Conservation (phyloP, 202 grass and related monocot species). For the Alloteropsis angusta region DNA sequence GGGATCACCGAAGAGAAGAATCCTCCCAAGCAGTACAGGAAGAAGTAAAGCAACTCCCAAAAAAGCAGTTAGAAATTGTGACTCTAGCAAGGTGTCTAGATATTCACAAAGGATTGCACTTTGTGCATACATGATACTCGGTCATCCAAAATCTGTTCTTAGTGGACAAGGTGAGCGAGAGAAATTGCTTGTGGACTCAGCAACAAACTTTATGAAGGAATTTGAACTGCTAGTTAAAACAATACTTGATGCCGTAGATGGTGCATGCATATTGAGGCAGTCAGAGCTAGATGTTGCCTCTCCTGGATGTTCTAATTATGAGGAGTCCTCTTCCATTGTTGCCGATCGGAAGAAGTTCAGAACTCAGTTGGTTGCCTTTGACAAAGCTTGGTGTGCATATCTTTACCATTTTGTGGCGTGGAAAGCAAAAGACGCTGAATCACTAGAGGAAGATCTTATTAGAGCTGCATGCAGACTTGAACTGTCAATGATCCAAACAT, state of each 20-base stretch:
- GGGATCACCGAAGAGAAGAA: conserved; percentile 46
- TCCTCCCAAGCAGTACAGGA: conserved; percentile 13
- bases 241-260: conserved; percentile 52
- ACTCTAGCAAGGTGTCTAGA: conserved; percentile 43
- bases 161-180: conserved; percentile 62
- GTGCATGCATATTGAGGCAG: conserved; percentile 29
- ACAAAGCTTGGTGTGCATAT: conserved; percentile 78
- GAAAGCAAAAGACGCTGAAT: conserved; percentile 85
- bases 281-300: conserved; percentile 10
- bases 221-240: conserved; percentile 70
- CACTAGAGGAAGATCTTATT: conserved; percentile 78
- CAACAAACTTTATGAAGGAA: conserved; percentile 55
- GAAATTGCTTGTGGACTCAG: conserved; percentile 50
- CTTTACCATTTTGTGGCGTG: conserved; percentile 81
- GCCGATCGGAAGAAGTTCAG: conserved; percentile 51
- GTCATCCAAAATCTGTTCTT: conserved; percentile 74
- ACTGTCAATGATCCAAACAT: conserved; percentile 87
- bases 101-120: conserved; percentile 76
- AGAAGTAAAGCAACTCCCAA: conserved; percentile 20
- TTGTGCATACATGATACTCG: conserved; percentile 98
- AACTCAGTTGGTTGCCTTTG: conserved; percentile 71
- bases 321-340: conserved; percentile 23
- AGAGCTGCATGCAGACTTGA: conserved; percentile 79
- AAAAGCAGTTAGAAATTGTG: conserved; percentile 30
- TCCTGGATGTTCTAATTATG: conserved; percentile 35